Conservation (phyloP, 257 asterid species). For the Nicotiana attenuata region DNA sequence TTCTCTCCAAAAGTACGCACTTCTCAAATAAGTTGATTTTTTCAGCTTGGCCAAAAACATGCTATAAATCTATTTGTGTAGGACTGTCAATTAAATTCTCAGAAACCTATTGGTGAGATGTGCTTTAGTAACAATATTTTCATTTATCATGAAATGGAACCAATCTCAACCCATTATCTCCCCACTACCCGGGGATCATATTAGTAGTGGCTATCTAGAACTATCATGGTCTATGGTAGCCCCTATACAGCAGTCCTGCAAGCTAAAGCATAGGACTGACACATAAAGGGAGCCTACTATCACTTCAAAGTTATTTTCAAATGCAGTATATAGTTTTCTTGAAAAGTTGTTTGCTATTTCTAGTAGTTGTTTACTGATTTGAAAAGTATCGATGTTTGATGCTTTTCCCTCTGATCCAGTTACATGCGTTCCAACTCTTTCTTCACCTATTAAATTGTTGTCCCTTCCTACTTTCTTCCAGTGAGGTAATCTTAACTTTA, state of each 20-base stretch:
- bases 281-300: not conserved
- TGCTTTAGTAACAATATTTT: not conserved
- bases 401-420: not conserved
- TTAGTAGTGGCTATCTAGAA: not conserved
- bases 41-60: too few species aligned
- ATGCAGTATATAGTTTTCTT: not conserved
- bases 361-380: not conserved
- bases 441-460: not conserved
- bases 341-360: not conserved
- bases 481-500: constrained; percentile 96
- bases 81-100: not conserved
- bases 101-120: not conserved
- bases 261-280: not conserved
- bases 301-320: not conserved
- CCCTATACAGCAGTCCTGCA: not conserved
- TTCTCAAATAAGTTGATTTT: too few species aligned
- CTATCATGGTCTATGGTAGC: not conserved
- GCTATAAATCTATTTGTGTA: too few species aligned
- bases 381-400: not conserved
- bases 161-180: not conserved
- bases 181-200: not conserved
- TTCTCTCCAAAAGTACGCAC: too few species aligned
- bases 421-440: not conserved
- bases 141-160: constrained; percentile 2
- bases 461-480: constrained; percentile 32